Conservation (phyloP, 345 rosid species). For the Salix exigua region DNA sequence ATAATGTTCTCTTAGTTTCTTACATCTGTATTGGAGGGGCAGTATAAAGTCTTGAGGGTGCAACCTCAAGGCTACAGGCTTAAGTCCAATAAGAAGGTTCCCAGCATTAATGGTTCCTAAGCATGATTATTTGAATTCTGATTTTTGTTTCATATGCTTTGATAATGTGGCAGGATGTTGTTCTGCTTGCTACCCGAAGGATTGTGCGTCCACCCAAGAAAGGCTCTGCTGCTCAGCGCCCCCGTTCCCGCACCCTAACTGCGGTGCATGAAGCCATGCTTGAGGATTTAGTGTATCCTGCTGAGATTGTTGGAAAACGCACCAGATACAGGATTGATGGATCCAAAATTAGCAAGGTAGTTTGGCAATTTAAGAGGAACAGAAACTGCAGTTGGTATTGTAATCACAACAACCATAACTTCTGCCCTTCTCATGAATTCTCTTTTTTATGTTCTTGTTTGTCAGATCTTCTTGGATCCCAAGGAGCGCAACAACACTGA, state of each 20-base stretch:
- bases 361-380: too few relatives aligned
- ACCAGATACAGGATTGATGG: conserved; percentile 76
- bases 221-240: conserved; percentile 85
- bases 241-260: conserved; percentile 76
- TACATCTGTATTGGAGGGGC: neutral
- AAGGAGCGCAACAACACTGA: conserved; percentile 80
- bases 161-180: conserved; percentile 49
- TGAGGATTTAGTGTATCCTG: conserved; percentile 78
- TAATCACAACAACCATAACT: neutral
- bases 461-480: conserved; percentile 66
- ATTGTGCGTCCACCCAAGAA: conserved; percentile 85
- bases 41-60: neutral
- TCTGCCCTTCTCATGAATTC: neutral
- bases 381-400: neutral
- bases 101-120: neutral
- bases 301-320: conserved; percentile 89
- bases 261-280: conserved; percentile 78
- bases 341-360: conserved; percentile 67
- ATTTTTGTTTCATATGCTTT: neutral
- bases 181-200: conserved; percentile 69
- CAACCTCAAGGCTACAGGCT: neutral
- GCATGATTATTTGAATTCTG: neutral
- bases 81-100: neutral
- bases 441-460: neutral
- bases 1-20: neutral